These are phyloP conservation scores for Globisporangium ultimum DNA, from an alignment of 352 stramenopile genomes.

Conservation along the genomic window DNA sequence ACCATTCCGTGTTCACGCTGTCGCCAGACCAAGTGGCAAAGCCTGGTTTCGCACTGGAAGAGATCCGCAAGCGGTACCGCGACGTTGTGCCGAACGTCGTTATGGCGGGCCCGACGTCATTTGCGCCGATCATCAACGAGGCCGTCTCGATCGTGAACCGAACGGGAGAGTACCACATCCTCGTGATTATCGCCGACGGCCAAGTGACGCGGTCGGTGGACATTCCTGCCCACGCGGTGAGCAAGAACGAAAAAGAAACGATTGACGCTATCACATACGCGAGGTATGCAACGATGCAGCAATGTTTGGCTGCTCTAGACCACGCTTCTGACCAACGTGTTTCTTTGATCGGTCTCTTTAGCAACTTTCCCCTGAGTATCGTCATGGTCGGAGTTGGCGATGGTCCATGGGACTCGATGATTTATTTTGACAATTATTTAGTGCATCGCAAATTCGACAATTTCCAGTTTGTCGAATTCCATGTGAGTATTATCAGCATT, in stretches of 20 bases:
- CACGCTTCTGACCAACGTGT: neutral
- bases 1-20: conserved; percentile 80
- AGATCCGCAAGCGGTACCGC: conserved; percentile 64
- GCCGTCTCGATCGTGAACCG: conserved; percentile 76
- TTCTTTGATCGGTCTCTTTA: conserved; percentile 11
- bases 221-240: conserved; percentile 64
- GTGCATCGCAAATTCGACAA: conserved; percentile 81
- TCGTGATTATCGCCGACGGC: conserved; percentile 86
- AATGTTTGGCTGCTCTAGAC: neutral
- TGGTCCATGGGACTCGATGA: conserved; percentile 79
- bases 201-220: conserved; percentile 84
- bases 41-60: conserved; percentile 58
- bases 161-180: conserved; percentile 80
- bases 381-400: conserved; percentile 82
- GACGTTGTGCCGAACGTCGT: conserved; percentile 66
- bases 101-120: conserved; percentile 83
- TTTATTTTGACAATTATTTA: conserved; percentile 80
- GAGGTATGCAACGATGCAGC: conserved; percentile 8
- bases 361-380: conserved; percentile 77
- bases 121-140: conserved; percentile 84
- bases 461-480: conserved; percentile 87
- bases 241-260: conserved; percentile 87
- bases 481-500: conserved; percentile 23
- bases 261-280: conserved; percentile 81
- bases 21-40: conserved; percentile 22